A percentile compares a stretch with the other conserved stretches of the same genome.
Conservation (phyloP, 2,329 filamentous ascomycete species). For the Cylindrodendrum hubeiense region DNA sequence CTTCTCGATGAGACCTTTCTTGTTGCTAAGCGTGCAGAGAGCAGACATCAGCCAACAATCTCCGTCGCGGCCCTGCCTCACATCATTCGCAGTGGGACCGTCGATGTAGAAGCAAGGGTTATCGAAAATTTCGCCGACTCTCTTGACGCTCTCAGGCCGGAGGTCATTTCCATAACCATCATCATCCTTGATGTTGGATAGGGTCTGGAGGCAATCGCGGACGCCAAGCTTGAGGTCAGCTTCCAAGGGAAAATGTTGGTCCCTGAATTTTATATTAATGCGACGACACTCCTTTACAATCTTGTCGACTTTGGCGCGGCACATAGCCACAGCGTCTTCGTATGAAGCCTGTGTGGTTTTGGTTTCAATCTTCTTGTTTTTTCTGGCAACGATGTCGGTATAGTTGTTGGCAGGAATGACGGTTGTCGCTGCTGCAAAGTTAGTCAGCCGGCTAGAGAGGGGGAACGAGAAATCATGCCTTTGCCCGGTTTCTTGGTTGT, state of each 20-base stretch:
- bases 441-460: neutral
- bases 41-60: slow-evolving; percentile 92
- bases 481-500: slow-evolving; percentile 79
- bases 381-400: slow-evolving; percentile 69
- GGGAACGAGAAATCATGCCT: slow-evolving; percentile 54
- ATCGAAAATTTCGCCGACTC: slow-evolving; percentile 82
- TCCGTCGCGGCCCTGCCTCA: slow-evolving; percentile 81
- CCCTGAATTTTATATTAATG: slow-evolving; percentile 84
- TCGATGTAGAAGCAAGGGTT: slow-evolving; percentile 82
- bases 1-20: slow-evolving; percentile 76
- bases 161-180: slow-evolving; percentile 49
- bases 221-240: slow-evolving; percentile 74
- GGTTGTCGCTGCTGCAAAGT: slow-evolving; percentile 65
- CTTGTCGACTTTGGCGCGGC: slow-evolving; percentile 72
- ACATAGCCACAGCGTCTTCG: slow-evolving; percentile 77
- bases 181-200: slow-evolving; percentile 49
- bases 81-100: slow-evolving; percentile 80
- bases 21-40: slow-evolving; percentile 81
- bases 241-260: slow-evolving; percentile 90
- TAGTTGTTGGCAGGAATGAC: slow-evolving; percentile 78
- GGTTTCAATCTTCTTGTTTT: slow-evolving; percentile 65
- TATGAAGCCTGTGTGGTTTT: slow-evolving; percentile 75
- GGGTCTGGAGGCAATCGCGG: slow-evolving; percentile 63
- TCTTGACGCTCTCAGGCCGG: slow-evolving; percentile 70
- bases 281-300: slow-evolving; percentile 76